Conservation (phyloP, 495 filamentous ascomycete genomes). For the Clavariopsis aquatica region DNA sequence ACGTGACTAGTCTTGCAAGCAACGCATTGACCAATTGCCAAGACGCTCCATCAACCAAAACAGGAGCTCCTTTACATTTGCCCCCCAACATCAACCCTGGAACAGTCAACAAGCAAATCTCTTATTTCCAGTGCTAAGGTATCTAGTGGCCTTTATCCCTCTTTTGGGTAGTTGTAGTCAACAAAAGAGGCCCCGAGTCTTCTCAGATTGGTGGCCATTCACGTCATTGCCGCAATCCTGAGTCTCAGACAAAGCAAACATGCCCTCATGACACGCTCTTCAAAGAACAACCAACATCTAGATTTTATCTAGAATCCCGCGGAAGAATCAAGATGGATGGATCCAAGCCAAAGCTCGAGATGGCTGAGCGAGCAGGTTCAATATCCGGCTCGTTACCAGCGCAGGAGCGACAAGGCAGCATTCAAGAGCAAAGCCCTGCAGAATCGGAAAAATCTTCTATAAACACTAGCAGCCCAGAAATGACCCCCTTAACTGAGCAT, state of each 20-base stretch:
- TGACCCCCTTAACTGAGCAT: conserved; percentile 15
- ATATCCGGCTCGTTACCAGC: background rate
- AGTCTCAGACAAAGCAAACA: conserved; percentile 4
- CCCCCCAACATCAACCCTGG: background rate
- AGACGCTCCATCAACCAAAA: background rate
- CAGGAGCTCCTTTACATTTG: background rate
- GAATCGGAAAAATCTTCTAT: conserved; percentile 14
- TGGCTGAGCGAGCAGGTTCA: conserved; percentile 17
- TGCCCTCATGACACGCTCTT: background rate
- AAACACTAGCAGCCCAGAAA: background rate
- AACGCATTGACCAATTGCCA: background rate
- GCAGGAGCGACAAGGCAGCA: conserved; percentile 14
- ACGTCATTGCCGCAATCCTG: conserved; percentile 4
- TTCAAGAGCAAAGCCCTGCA: conserved; percentile 3
- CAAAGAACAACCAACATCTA: background rate
- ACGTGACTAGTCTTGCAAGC: background rate
- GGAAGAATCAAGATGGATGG: conserved; percentile 10
- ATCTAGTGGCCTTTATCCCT: background rate
- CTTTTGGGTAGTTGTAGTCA: background rate
- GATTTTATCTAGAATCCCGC: background rate
- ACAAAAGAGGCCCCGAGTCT: background rate
- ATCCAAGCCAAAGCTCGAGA: conserved; percentile 10
- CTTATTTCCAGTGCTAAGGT: background rate
- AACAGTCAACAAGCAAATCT: background rate
- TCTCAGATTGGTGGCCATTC: background rate